Evolutionary conservation across 257 asterid genomes (phyloP), one percentile per base, ranked within the genome.

Genomic region (Echites panduratus): DNA sequence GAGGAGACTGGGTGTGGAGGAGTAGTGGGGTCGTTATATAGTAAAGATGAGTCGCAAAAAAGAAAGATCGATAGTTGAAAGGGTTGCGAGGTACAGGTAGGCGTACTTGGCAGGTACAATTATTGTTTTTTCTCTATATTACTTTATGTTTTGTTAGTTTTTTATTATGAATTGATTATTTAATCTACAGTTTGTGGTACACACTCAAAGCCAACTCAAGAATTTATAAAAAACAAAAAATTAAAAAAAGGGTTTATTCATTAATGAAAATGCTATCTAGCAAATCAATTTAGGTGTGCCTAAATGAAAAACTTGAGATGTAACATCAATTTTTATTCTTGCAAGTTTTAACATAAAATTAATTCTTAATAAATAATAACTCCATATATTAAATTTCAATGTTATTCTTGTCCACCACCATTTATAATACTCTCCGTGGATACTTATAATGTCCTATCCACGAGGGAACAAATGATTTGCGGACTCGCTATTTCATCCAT

Each of bases 101-200:
- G 73, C 82, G 89, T 85, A 85, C 89, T 85, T 79, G 84, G 75
- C 78, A 77, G 80, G 89, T 85, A 85, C 89, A 66, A 74, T 52
- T 74, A 70, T 77, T 81, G 27, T 29, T 72, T 53, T 58, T 59
- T 67, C 38, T 59, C 5, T 47, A 40, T 38, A 47, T 12, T 14
- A 1, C 2, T 47, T 32, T 58, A 6, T 22, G 14, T 29, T 27
- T 68, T 14, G 45, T 41, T 41, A 41, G 9, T 14, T 0, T 63
- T 71, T 69, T 14, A 69, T 68, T 74, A n/a, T n/a, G n/a, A 19
- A 2, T 35, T 17, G 12, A 19, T 40, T 44, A 59, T 9, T 26
- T 27, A 45, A 40, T 24, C 29, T 13, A 9, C 3, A 32, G 3
- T 49, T 0, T 73, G 27, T 3, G 45, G 17, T 44, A 56, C 53